Conservation (phyloP, 2,329 filamentous ascomycete genomes). For the Stagonosporopsis rhizophila region DNA sequence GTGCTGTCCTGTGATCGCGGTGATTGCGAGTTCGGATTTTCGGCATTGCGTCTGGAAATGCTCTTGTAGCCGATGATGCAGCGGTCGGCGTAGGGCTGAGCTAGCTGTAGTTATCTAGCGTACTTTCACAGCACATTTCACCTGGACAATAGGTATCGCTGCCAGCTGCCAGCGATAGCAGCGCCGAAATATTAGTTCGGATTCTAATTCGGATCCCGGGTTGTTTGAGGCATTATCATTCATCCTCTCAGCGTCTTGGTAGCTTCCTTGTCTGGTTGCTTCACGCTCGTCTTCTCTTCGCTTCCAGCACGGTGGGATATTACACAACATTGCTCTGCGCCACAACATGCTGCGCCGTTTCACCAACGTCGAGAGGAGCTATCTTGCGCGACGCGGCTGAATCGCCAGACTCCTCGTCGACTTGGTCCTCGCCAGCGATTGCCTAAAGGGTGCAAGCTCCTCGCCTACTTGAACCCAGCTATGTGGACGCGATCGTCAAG, state of each 20-base stretch:
- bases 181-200: background rate
- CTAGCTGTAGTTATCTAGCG: background rate
- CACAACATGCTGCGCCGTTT: conserved; percentile 3
- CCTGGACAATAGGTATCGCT: too few relatives aligned
- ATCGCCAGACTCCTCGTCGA: background rate
- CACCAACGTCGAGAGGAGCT: background rate
- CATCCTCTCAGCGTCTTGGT: background rate
- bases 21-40: background rate
- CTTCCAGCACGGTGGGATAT: background rate
- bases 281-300: background rate
- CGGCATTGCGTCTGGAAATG: conserved; percentile 1
- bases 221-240: background rate
- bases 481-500: background rate
- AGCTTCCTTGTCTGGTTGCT: background rate
- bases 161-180: background rate
- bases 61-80: conserved; percentile 14
- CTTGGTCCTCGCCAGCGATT: conserved; percentile 17
- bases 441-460: conserved; percentile 22
- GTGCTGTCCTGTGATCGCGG: background rate
- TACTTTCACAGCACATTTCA: too few relatives aligned
- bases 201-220: background rate
- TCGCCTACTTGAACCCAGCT: conserved; percentile 2
- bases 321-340: background rate
- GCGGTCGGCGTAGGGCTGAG: conserved; percentile 8
- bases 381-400: background rate